Base-by-base conservation (phyloP, 169 alveolate genomes). In the Eimeria acervulina region DNA sequence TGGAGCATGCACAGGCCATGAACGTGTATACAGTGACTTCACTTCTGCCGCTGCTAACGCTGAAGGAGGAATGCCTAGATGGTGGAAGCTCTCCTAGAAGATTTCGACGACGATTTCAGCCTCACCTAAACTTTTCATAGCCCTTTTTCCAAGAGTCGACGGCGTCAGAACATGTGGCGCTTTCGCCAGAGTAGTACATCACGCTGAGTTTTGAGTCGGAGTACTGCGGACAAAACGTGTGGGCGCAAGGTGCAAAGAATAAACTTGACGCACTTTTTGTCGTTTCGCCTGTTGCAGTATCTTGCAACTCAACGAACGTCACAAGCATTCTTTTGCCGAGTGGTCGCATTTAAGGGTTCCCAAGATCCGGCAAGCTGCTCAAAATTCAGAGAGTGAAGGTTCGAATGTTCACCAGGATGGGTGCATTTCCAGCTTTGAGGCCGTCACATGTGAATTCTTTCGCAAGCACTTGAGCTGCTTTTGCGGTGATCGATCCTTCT, bases 141-240 rank as follows among this genome's bases (percentile, higher is more conserved):
- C 93, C 93, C 61, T 61, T 55, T 63, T 87, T 55, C 81, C 93
- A 61, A 4, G 52, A 55, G 1, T 2, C 19, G 42, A 87, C 81
- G 13, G 93, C 93, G 28, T 59, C 81, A 7, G 63, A 44, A 83
- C 93, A 87, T 0, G 93, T 61, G 81, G 83, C 74, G 10, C 19
- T 51, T 21, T n/a, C 2, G 44, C 63, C 93, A 61, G 55, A 61
- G 83, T 59, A 61, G 70, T 61, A 87, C 63, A 87, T 55, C 38
- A 87, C 2, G 93, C 93, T 87, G 17, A 23, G 42, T 3, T 51
- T 28, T 36, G 21, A 19, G 6, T 21, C 38, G 1, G 31, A 0
- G 36, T 4, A n/a, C 93, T 84, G 93, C 0, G 85, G 21, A 8
- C 23, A 76, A 26, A 31, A 0, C 3, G 26, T 19, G 8, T 59